Base-by-base conservation (phyloP, 2,329 filamentous ascomycete genomes). In the Chaetomiaceae sp. region DNA sequence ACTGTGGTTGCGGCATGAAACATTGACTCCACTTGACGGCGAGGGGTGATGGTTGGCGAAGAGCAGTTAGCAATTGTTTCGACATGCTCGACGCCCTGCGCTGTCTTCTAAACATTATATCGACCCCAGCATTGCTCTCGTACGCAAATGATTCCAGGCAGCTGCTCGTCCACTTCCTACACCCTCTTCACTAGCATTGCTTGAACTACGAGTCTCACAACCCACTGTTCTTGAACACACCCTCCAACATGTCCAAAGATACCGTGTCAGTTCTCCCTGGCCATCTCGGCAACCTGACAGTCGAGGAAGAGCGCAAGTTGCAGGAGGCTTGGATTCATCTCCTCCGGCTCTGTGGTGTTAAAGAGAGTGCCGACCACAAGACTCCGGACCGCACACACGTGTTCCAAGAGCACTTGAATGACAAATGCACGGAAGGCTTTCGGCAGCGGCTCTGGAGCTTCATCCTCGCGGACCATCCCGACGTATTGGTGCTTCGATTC, bases 241-340 rank as follows among this genome's bases (percentile, higher is more conserved):
- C 2, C 21, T 19, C 34, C 41, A 44, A 33, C 27, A 44, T 44
- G 41, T 33, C 27, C 17, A 21, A 20, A 23, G 27, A 21, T 9
- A 38, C 4, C 13, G 34, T 33, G 23, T 14, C 47, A 12, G 13
- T 17, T n/a, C 19, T 30, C 3, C 25, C 51, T 19, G 51, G 51
- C 16, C 30, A 53, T 20, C 45, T 53, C n/a, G 46, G 33, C 21
- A 45, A 31, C 46, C 37, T 53, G 20, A 53, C 46, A 4, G 8
- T 14, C n/a, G 25, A 44, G 16, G 45, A 49, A 10, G 19, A 41
- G 14, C 13, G 16, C 21, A 50, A 50, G 34, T 20, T 54, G 7
- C 51, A 54, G 25, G 42, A 50, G 27, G 44, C 47, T 12, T 54
- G 51, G 51, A 23, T 47, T 21, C 51, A 50, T 30, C 47, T 54